Evolutionary conservation across 352 stramenopile species (phyloP).

Genomic region (Globisporangium echinulatum): DNA sequence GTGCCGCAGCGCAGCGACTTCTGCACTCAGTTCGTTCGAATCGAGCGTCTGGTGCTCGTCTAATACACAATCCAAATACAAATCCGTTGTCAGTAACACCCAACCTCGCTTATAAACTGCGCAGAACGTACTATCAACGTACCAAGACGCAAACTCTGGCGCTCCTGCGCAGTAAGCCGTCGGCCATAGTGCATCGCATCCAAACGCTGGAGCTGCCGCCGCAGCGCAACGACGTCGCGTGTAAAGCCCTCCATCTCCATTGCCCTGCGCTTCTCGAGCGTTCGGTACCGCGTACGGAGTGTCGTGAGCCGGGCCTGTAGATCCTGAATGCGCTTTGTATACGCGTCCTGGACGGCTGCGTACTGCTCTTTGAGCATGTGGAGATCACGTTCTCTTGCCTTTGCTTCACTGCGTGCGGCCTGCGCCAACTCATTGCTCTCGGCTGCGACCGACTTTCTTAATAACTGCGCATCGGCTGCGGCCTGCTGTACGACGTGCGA

Average conservation of each 20-base stretch:
- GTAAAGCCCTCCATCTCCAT: constrained; percentile 87
- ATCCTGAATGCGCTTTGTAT: constrained; percentile 58
- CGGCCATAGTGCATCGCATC: constrained; percentile 64
- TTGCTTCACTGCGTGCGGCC: constrained; percentile 47
- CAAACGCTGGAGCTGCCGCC: constrained; percentile 63
- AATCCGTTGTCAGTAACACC: background rate
- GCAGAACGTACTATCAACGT: background rate
- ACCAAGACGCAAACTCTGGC: constrained; percentile 40
- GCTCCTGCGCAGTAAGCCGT: constrained; percentile 34
- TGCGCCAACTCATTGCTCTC: constrained; percentile 51
- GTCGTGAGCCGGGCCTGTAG: constrained; percentile 63
- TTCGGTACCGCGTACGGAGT: constrained; percentile 48
- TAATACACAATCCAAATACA: constrained; percentile 1
- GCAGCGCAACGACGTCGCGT: constrained; percentile 50
- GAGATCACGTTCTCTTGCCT: constrained; percentile 58
- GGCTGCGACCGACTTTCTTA: constrained; percentile 39
- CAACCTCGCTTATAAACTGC: background rate
- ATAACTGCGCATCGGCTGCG: constrained; percentile 31
- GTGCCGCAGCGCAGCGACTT: constrained; percentile 54
- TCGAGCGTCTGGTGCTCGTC: constrained; percentile 49
- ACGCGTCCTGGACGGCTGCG: constrained; percentile 63
- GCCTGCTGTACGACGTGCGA: constrained; percentile 33
- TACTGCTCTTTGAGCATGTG: constrained; percentile 77
- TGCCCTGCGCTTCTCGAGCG: constrained; percentile 52
- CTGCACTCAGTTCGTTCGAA: constrained; percentile 51